Base-by-base conservation (phyloP, 805 yeast species). In the Priceomyces fermenticarens region DNA sequence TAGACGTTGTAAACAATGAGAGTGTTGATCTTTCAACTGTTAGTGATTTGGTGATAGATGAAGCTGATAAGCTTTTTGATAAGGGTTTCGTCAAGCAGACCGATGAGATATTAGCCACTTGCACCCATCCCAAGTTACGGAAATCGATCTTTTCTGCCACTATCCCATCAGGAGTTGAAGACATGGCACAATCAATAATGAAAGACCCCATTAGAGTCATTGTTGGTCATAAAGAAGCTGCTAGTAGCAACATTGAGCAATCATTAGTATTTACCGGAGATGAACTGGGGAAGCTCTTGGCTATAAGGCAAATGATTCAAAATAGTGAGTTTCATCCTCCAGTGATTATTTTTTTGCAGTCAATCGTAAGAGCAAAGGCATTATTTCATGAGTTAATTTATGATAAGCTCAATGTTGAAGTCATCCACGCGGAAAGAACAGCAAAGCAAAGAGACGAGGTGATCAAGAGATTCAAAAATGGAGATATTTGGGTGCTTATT, bases 91-190 rank as follows among this genome's bases (percentile, higher is more conserved):
- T 88, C 10, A 88, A 83, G 51, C 99, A 93, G 68, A 85, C 97
- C 0, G 99, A 93, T 60, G 82, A 80, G 39, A 83, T 93, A 44
- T 65, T 93, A 45, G 71, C 83, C 3, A 67, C 75, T 25, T 80
- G 87, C 57, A 58, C 77, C 46, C 54, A 75, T 55, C 57, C 72
- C 46, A 55, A 70, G 40, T 57, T 85, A 26, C 75, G 82, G 39
- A 88, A 83, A 63, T 80, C 93, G 9, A 83, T 95, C 68, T 91
- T 85, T 58, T 88, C 97, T 8, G 99, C 99, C 7, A 93, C 99
- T 0, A 84, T 93, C 44, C 96, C 98, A 1, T 85, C 97, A 2
- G 81, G 84, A 41, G 95, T 91, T 15, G 99, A 91, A 65, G 90
- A 86, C 53, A 72, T 89, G 52, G 96, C 97, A 3, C 73, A 79